Base-by-base conservation (phyloP, 257 asterid species). In the Schizonepeta tenuifolia region DNA sequence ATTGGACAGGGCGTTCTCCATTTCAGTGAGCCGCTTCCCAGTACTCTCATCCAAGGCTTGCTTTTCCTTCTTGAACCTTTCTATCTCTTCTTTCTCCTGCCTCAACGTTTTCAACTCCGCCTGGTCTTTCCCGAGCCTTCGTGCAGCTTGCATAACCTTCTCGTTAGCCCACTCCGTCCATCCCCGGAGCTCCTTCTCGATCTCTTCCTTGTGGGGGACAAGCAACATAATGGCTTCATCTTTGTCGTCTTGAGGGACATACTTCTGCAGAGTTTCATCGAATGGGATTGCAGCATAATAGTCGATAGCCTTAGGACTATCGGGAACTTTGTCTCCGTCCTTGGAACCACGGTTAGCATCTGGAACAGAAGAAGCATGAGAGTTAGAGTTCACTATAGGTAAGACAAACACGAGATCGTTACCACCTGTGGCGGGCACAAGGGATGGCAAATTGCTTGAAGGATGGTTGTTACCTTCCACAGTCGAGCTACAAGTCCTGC, bases 81-180 rank as follows among this genome's bases (percentile, higher is more conserved):
- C 91, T 0, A 69, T 66, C 66, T 86, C 95, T 70, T 82, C 90
- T 64, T 80, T 91, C 78, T 88, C 96, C 57, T 85, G 88, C 83
- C 83, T 91, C 86, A 94, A 58, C 72, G 71, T 80, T 83, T 82
- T 89, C 87, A 91, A 56, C 81, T 89, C 98, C 2, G 38, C 68
- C 83, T 79, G 73, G 65, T 86, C 90, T 81, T 88, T 88, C 22
- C 81, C 72, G 14, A 91, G 93, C 82, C 83, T 85, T 60, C 78
- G 72, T 57, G 97, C 84, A 43, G 87, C 92, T 83, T 88, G 89
- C 96, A 79, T 88, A 49, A 94, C 81, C 83, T 89, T 91, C 79
- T 86, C 86, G 15, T 77, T 87, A 1, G 89, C 89, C 97, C 97
- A 94, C 28, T 85, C 84, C 12, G 67, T 78, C 97, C 95, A 91